Base-by-base conservation (phyloP, 2,329 filamentous ascomycete species). In the Chaetomiaceae sp. region DNA sequence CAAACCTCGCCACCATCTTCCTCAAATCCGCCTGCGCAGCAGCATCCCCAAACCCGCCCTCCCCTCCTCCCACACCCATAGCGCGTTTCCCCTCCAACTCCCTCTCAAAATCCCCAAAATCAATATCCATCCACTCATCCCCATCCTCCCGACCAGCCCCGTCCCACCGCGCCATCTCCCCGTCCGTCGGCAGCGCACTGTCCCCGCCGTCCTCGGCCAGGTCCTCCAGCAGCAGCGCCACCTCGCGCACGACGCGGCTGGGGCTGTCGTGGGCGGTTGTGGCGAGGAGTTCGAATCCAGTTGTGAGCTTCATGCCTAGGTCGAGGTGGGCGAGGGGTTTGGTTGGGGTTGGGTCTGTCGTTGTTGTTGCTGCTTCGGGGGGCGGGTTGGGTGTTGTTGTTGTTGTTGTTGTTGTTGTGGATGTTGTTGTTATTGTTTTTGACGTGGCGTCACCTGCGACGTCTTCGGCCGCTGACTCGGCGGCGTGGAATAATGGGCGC, bases 1-100 rank as follows among this genome's bases (percentile, higher is more conserved):
- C 90, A 62, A 99, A 97, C n/a, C 89, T 82, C 41, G 87, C 86
- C 0, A 99, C 93, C 65, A 97, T 96, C 63, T 92, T 92, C 48
- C 86, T 84, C 19, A 99, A 73, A 64, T 96, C 86, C 4, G 83
- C 82, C 62, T 91, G 83, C 0, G 84, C 80, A 20, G 74, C 74
- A 4, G 78, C 72, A 63, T 90, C 83, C 2, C 85, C 86, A 62
- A 88, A 83, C 39, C 57, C 50, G 49, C 53, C 23, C 38, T 50
- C n/a, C 47, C 48, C 33, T 50, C 73, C 57, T 2, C 34, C 25
- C 16, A 33, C 25, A 68, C 47, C 74, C 41, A 31, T 23, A 68
- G 47, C 74, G 65, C 33, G 58, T 41, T 70, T 73, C 0, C 78
- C 77, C 25, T 78, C 74, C 1, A 99, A 71, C 65, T 96, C 90